These are phyloP conservation scores for Pseudogymnoascus sp. DNA, from an alignment of 2,329 filamentous ascomycete genomes.

Conservation along the genomic window DNA sequence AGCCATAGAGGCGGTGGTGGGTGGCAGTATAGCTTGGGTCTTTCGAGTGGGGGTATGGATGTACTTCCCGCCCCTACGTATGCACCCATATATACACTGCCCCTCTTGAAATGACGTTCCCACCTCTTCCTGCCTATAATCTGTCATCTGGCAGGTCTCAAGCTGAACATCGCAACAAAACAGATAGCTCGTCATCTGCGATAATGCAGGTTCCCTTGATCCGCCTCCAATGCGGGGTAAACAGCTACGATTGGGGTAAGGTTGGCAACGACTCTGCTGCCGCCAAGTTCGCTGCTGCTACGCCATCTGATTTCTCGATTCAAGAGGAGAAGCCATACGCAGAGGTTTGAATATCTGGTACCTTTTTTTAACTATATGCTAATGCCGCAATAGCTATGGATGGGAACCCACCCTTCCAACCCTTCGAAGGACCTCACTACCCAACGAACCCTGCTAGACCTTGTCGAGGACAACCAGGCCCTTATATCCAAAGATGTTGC, in stretches of 20 bases:
- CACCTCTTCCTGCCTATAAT: slow-evolving; percentile 8
- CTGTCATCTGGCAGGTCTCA: slow-evolving; percentile 4
- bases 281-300: slow-evolving; percentile 82
- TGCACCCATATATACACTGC: background rate
- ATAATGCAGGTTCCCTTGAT: slow-evolving; percentile 59
- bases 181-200: background rate
- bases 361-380: slow-evolving; percentile 45
- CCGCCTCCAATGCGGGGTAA: slow-evolving; percentile 83
- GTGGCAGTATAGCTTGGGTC: background rate
- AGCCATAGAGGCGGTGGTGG: slow-evolving; percentile 3
- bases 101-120: slow-evolving; percentile 7
- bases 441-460: slow-evolving; percentile 75
- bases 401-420: slow-evolving; percentile 95
- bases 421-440: slow-evolving; percentile 85
- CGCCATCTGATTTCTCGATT: slow-evolving; percentile 68
- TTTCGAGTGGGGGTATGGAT: background rate
- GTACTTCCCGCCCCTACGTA: background rate
- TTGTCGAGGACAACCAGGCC: slow-evolving; percentile 78
- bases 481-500: slow-evolving; percentile 69
- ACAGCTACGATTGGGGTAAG: slow-evolving; percentile 99
- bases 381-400: slow-evolving; percentile 67
- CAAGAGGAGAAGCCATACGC: slow-evolving; percentile 88
- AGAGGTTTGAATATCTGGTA: slow-evolving; percentile 58
- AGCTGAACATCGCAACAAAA: slow-evolving; percentile 6
- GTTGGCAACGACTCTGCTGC: slow-evolving; percentile 79